Conservation (phyloP, 1,284 basidiomycete genomes). For the Ceratobasidium sp. region DNA sequence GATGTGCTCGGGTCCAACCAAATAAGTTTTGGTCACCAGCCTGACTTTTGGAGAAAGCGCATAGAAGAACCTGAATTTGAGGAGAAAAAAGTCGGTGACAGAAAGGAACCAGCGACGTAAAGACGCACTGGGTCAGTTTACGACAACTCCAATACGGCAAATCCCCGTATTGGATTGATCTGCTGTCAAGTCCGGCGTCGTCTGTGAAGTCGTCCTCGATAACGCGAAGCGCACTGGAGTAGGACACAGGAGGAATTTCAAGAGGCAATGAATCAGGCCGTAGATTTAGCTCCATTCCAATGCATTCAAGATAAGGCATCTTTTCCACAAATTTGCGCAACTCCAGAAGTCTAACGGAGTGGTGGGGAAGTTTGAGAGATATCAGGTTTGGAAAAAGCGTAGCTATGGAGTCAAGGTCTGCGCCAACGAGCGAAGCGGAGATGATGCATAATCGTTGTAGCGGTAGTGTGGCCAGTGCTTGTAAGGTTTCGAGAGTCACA, state of each 20-base stretch:
- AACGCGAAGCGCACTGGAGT: neutral
- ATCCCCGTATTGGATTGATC: neutral
- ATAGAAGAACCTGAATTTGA: neutral
- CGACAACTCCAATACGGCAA: neutral
- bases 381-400: neutral
- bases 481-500: neutral
- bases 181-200: neutral
- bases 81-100: neutral
- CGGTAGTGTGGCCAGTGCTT: neutral
- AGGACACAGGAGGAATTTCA: neutral
- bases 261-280: neutral
- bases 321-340: neutral
- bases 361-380: neutral
- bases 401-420: neutral
- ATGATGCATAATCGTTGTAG: neutral
- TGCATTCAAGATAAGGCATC: neutral
- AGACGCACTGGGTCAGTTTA: neutral
- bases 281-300: neutral
- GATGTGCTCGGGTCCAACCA: neutral
- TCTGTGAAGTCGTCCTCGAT: neutral
- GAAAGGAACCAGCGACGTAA: neutral
- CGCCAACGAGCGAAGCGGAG: neutral
- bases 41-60: neutral
- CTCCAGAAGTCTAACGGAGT: neutral
- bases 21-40: neutral